Conservation (phyloP, 352 stramenopile species). For the Pythium volutum region DNA sequence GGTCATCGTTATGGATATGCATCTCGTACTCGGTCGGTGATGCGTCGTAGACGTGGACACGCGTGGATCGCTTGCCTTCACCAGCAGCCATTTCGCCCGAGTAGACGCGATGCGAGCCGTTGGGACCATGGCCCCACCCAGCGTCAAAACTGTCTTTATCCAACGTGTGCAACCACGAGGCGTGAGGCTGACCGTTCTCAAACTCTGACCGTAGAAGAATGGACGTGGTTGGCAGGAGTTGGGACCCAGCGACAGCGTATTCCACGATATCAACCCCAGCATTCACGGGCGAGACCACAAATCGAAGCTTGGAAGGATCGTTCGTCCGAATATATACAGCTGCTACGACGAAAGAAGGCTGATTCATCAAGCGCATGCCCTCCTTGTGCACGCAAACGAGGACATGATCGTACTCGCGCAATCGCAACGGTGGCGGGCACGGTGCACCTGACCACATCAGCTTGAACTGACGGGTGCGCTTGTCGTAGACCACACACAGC, state of each 20-base stretch:
- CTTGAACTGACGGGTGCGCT: slow-evolving; percentile 41
- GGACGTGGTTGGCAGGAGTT: slow-evolving; percentile 28
- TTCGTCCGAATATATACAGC: slow-evolving; percentile 39
- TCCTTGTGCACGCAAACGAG: slow-evolving; percentile 67
- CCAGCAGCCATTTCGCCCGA: slow-evolving; percentile 35
- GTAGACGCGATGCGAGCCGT: slow-evolving; percentile 27
- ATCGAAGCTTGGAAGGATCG: slow-evolving; percentile 31
- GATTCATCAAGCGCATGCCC: slow-evolving; percentile 28
- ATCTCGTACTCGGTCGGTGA: slow-evolving; percentile 25
- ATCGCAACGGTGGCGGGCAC: slow-evolving; percentile 47
- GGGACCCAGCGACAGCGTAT: slow-evolving; percentile 18
- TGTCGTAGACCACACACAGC: slow-evolving; percentile 60
- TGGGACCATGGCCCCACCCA: background rate
- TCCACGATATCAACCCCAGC: background rate
- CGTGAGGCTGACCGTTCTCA: slow-evolving; percentile 13
- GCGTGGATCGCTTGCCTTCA: background rate
- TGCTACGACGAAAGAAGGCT: slow-evolving; percentile 21
- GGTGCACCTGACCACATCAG: slow-evolving; percentile 55
- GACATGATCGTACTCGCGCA: slow-evolving; percentile 46
- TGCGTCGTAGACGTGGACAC: slow-evolving; percentile 16
- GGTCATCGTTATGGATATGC: background rate
- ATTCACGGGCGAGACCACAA: slow-evolving; percentile 25
- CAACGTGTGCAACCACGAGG: slow-evolving; percentile 33
- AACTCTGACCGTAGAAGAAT: slow-evolving; percentile 24
- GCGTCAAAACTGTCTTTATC: background rate